phyloP scores from a whole-genome alignment of 306 rosid genomes.

The Oxytropis ochrocephala region DNA sequence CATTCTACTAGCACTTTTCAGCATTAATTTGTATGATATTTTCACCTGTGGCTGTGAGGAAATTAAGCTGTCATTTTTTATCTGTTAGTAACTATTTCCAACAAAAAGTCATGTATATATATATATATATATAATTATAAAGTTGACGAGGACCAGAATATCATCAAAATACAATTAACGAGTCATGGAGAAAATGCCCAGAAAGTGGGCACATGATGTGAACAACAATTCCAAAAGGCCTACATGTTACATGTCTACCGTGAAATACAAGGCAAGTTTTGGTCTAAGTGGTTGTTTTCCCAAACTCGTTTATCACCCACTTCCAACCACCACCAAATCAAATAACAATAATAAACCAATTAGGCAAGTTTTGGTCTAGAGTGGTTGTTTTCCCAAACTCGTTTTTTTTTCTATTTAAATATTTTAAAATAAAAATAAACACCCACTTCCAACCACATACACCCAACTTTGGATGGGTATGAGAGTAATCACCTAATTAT shows the following conservation, averaged over 20 bases:
- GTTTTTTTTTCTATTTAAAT: too few relatives aligned
- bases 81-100: background rate
- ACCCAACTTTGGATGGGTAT: too few relatives aligned
- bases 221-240: constrained; percentile 10
- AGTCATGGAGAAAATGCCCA: constrained; percentile 17
- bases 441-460: too few relatives aligned
- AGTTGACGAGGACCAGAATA: constrained; percentile 7
- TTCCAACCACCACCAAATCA: constrained; percentile 16
- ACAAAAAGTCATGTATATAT: background rate
- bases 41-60: too few relatives aligned
- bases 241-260: constrained; percentile 30
- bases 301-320: constrained; percentile 18
- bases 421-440: too few relatives aligned
- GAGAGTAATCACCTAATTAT: too few relatives aligned
- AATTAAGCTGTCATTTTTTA: too few relatives aligned
- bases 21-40: background rate
- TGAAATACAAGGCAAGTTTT: constrained; percentile 25
- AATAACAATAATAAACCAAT: background rate
- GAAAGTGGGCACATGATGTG: constrained; percentile 23
- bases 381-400: too few relatives aligned
- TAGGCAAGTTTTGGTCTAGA: too few relatives aligned
- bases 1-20: background rate
- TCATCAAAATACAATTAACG: background rate
- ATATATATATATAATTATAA: background rate
- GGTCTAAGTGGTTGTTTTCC: constrained; percentile 28